Conservation (phyloP, 1,284 basidiomycete species). For the Ganoderma lucidum region DNA sequence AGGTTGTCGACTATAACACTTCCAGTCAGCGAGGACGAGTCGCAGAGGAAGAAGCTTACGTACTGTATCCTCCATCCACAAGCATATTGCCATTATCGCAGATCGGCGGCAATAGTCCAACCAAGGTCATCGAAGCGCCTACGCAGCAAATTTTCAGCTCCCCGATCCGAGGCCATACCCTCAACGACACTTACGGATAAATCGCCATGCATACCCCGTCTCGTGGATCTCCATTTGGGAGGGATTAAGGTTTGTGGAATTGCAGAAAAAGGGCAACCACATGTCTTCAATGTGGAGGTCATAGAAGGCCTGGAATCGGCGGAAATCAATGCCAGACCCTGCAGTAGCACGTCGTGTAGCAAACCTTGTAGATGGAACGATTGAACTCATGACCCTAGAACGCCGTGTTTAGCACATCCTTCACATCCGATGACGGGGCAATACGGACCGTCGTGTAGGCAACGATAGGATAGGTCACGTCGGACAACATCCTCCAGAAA, state of each 20-base stretch:
- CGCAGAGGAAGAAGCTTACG: conserved; percentile 40
- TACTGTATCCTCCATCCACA: conserved; percentile 95
- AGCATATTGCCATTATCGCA: conserved; percentile 95
- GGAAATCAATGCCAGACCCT: conserved; percentile 21
- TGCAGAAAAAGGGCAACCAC: conserved; percentile 99
- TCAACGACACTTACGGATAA: conserved; percentile 67
- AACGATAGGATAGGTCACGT: conserved; percentile 96
- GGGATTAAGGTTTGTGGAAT: conserved; percentile 98
- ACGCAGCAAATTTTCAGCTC: conserved; percentile 30
- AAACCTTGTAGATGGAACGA: conserved; percentile 82
- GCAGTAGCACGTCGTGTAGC: conserved; percentile 8
- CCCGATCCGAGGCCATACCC: neutral
- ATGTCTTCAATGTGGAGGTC: conserved; percentile 98
- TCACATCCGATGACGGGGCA: conserved; percentile 33
- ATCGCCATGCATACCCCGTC: conserved; percentile 94
- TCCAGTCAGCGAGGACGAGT: conserved; percentile 18
- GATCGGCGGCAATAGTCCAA: conserved; percentile 93
- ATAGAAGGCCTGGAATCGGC: conserved; percentile 73
- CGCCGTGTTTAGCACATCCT: conserved; percentile 15
- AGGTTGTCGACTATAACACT: conserved; percentile 82
- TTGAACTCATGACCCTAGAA: conserved; percentile 91
- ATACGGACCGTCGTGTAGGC: conserved; percentile 92
- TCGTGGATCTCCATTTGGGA: conserved; percentile 98
- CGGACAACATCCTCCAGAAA: conserved; percentile 93
- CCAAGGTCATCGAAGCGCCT: conserved; percentile 98